A percentile compares a stretch with the other conserved stretches of the same genome.
Evolutionary conservation across 225 moss, liverwort and hornwort species (phyloP).

Genomic region (Marchantia paleacea): DNA sequence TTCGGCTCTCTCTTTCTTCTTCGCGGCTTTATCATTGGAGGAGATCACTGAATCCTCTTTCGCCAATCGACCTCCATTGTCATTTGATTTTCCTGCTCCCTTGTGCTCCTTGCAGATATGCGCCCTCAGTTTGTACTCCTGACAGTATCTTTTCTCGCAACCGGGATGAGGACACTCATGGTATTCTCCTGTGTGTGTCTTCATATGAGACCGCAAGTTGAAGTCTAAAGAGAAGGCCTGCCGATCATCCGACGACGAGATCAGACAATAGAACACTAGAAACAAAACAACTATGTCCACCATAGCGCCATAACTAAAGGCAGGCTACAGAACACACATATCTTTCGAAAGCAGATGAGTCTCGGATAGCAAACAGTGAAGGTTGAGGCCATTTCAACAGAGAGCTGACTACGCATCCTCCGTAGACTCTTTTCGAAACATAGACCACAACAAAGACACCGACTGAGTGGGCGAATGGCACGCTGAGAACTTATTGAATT

Average conservation of each 20-base stretch:
- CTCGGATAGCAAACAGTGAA: no score
- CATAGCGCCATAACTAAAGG: no score
- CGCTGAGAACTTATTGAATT: no score
- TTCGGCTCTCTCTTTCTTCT: slow-evolving; percentile 60
- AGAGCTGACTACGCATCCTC: no score
- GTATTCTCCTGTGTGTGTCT: slow-evolving; percentile 97
- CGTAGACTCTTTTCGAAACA: no score
- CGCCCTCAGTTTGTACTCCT: slow-evolving; percentile 93
- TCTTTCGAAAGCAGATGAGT: no score
- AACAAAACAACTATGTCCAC: no score
- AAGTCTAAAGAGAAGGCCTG: slow-evolving; percentile 98
- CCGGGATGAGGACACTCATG: slow-evolving; percentile 92
- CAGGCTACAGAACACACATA: no score
- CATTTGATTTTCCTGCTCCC: slow-evolving; percentile 43
- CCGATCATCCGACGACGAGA: background rate
- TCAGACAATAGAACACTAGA: background rate
- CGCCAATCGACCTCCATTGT: slow-evolving; percentile 22
- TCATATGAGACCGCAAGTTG: slow-evolving; percentile 94
- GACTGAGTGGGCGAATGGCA: no score
- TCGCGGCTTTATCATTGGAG: slow-evolving; percentile 62
- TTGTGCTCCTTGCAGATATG: slow-evolving; percentile 94
- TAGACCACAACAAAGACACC: no score
- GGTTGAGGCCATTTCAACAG: no score
- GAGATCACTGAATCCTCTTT: slow-evolving; percentile 45
- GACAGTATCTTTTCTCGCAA: slow-evolving; percentile 96